Evolutionary conservation across 2,329 filamentous ascomycete genomes (phyloP), one percentile per base, ranked within the genome.

Genomic region (Aspergillus puulaauensis): DNA sequence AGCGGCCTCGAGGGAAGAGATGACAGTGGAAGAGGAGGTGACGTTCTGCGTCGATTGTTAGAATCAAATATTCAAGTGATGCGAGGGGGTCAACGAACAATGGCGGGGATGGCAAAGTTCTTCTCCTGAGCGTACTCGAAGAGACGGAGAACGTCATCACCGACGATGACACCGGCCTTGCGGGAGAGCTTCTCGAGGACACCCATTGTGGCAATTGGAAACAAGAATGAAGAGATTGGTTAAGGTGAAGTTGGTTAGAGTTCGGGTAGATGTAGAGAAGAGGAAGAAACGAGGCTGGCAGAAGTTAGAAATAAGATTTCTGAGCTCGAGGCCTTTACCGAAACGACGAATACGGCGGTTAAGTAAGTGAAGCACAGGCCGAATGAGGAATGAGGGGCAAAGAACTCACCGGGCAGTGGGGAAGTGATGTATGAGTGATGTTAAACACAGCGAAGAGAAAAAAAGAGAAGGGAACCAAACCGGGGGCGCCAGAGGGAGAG

Each of bases 121-220:
- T 96, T 85, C 82, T 95, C 85, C 76, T 93, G 89, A 67, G 90
- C 90, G 79, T 97, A 91, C 79, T 93, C 85, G 83, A 97, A 96
- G 72, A 96, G 90, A 74, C 77, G 77, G 66, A 84, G 76, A 65
- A 87, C 85, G 75, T 88, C 86, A 67, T 88, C 85, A 69, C 86
- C 86, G 68, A 83, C 81, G 76, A 89, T 88, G 73, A 87, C 84
- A 71, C 86, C 86, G 65, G 79, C 66, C 80, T 88, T 88, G 76
- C 86, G 81, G 72, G 73, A 80, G 61, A 89, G 82, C 73, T 83
- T 76, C 67, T 85, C 83, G 57, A 75, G 67, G 66, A 70, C 72
- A 79, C 77, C 77, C 75, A 77, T 77, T 65, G 61, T 76, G 68
- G 62, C 60, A 50, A 48, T 48, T 51, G 45, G 24, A 48, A 46